These are phyloP conservation scores for Roridomyces roridus DNA, from an alignment of 768 basidiomycete genomes.

Conservation along the genomic window DNA sequence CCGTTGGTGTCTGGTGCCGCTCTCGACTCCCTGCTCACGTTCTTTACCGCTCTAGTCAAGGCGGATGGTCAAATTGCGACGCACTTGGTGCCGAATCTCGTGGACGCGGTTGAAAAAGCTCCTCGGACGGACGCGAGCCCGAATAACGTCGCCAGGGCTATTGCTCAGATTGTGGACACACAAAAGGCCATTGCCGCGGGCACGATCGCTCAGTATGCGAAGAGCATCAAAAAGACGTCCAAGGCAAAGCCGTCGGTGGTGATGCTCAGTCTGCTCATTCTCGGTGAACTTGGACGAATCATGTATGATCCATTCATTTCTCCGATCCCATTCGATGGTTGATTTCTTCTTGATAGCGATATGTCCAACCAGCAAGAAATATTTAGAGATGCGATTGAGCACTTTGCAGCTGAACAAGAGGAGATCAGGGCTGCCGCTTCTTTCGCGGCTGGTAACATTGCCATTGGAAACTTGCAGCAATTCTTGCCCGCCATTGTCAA, in stretches of 20 bases:
- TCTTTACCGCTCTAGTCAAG: constrained; percentile 82
- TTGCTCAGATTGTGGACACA: constrained; percentile 82
- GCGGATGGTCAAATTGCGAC: constrained; percentile 86
- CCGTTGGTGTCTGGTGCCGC: constrained; percentile 78
- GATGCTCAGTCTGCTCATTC: constrained; percentile 83
- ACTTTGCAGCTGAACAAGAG: constrained; percentile 81
- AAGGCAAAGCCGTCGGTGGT: constrained; percentile 72
- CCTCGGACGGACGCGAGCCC: constrained; percentile 61
- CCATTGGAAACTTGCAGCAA: constrained; percentile 88
- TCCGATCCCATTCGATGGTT: constrained; percentile 9
- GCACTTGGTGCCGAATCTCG: constrained; percentile 80
- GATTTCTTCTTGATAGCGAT: constrained; percentile 60
- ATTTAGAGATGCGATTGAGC: constrained; percentile 75
- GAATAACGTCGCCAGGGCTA: constrained; percentile 81
- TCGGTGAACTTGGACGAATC: constrained; percentile 93
- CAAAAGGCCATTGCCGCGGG: constrained; percentile 77
- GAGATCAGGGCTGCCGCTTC: constrained; percentile 91
- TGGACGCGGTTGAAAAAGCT: constrained; percentile 68
- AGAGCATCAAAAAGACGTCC: constrained; percentile 69
- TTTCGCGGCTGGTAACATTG: constrained; percentile 95
- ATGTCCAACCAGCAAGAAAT: constrained; percentile 83
- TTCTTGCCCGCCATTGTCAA: constrained; percentile 89
- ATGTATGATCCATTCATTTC: constrained; percentile 56
- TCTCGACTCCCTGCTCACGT: constrained; percentile 81
- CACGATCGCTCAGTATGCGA: constrained; percentile 85